phyloP scores from a whole-genome alignment of 495 filamentous ascomycete genomes.

The Bombardia bombarda region DNA sequence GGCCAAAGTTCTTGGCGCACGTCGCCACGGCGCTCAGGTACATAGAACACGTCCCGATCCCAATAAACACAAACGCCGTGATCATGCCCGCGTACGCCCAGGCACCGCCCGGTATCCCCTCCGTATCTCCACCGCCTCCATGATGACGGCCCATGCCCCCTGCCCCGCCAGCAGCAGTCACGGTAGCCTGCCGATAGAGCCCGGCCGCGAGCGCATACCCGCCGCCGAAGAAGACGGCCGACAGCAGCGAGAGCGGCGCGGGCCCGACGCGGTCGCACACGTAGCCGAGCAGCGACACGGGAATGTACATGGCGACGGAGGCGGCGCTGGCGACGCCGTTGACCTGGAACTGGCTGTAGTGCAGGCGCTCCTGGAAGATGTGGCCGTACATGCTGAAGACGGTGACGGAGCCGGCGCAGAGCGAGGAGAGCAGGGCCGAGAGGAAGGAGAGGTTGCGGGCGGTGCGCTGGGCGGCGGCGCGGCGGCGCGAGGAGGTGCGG shows the following conservation, averaged over 20 bases:
- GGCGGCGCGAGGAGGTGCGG: slow-evolving; percentile 9
- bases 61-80: slow-evolving; percentile 69
- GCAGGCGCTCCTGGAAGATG: slow-evolving; percentile 71
- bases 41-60: slow-evolving; percentile 76
- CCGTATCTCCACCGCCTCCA: slow-evolving; percentile 22
- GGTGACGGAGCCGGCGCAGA: slow-evolving; percentile 79
- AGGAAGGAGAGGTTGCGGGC: slow-evolving; percentile 32
- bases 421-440: slow-evolving; percentile 36
- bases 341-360: slow-evolving; percentile 83
- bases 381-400: slow-evolving; percentile 89
- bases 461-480: slow-evolving; percentile 17
- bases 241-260: slow-evolving; percentile 60
- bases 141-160: neutral
- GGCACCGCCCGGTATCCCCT: slow-evolving; percentile 32
- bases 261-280: slow-evolving; percentile 84
- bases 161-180: slow-evolving; percentile 25
- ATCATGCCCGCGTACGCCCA: slow-evolving; percentile 75
- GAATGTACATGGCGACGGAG: slow-evolving; percentile 80
- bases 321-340: slow-evolving; percentile 81
- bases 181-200: slow-evolving; percentile 56
- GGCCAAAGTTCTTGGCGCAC: slow-evolving; percentile 94
- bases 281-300: slow-evolving; percentile 81
- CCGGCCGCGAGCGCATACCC: slow-evolving; percentile 82
- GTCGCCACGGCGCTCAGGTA: slow-evolving; percentile 84
- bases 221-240: slow-evolving; percentile 62